These are phyloP conservation scores for Scutellaria baicalensis DNA, from an alignment of 257 asterid species.

Conservation along the genomic window DNA sequence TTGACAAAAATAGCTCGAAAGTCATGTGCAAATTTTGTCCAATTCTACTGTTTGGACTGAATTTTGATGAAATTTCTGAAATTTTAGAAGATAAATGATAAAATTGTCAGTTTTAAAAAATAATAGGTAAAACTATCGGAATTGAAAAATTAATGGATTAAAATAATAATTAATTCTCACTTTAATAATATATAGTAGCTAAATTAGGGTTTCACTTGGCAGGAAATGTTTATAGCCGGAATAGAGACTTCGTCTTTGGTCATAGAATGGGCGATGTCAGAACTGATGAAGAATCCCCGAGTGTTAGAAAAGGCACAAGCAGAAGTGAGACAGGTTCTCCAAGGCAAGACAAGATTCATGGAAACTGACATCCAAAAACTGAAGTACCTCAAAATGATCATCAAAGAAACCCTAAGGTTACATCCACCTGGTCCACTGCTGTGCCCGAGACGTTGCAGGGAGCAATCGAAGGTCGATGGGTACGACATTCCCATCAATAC, in stretches of 20 bases:
- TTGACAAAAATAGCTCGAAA: too few species aligned
- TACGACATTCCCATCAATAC: constrained; percentile 22
- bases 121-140: too few species aligned
- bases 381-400: constrained; percentile 18
- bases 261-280: constrained; percentile 35
- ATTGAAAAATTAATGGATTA: too few species aligned
- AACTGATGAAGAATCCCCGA: constrained; percentile 28
- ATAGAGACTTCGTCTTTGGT: constrained; percentile 23
- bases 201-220: too few species aligned
- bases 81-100: too few species aligned
- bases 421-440: constrained; percentile 24
- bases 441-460: constrained; percentile 15
- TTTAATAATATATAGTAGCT: too few species aligned
- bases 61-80: too few species aligned
- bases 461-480: constrained; percentile 13
- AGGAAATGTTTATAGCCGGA: constrained; percentile 32
- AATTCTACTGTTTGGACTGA: too few species aligned
- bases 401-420: constrained; percentile 20
- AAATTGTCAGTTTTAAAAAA: too few species aligned
- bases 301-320: constrained; percentile 26
- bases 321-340: constrained; percentile 20
- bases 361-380: constrained; percentile 18
- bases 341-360: constrained; percentile 4
- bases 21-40: too few species aligned
- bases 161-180: too few species aligned